Base-by-base conservation (phyloP, 768 basidiomycete species). In the Lentinula lateritia region DNA sequence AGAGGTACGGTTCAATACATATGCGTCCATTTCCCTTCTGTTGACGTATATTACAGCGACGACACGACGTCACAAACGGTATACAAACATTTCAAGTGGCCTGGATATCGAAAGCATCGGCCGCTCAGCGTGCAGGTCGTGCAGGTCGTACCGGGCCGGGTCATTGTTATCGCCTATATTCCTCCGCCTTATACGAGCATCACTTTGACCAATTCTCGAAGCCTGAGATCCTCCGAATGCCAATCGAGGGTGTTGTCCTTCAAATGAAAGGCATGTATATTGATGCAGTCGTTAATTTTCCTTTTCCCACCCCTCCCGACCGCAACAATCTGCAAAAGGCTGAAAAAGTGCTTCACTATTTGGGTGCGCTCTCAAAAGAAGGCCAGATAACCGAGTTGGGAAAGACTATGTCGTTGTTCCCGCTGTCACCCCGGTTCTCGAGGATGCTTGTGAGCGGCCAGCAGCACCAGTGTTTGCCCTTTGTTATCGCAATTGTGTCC, bases 211-310 rank as follows among this genome's bases (percentile, higher is more conserved):
- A 85, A 61, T 96, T 96, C 73, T 82, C 92, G 0, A 77, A 85
- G 61, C 97, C 97, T 2, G 97, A 99, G 72, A 95, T 98, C 60
- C 81, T 94, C 48, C 89, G 95, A 23, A 94, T 92, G 78, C 95
- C 97, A 0, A 96, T 98, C 66, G 97, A 98, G 67, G 95, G 95
- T 1, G 89, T 98, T 23, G 92, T 98, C 8, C 79, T 98, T 36
- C 95, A 98, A 73, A 98, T 99, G 96, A 99, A 99, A 79, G 88
- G 87, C 72, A 98, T 99, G 95, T 93, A 96, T 69, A 96, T 99
- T 62, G 95, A 98, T 68, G 82, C 93, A 1, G 93, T 98, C 42
- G 80, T 93, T 66, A 98, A 98, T 75, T 99, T 99, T 73, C 97
- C 97, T 15, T 98, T 98, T 75, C 97, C 97, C 1, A 98, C 97